Evolutionary conservation across 2,329 filamentous ascomycete species (phyloP), one percentile per base, ranked within the genome.

Genomic region (Aspergillus fumigatiaffinis): DNA sequence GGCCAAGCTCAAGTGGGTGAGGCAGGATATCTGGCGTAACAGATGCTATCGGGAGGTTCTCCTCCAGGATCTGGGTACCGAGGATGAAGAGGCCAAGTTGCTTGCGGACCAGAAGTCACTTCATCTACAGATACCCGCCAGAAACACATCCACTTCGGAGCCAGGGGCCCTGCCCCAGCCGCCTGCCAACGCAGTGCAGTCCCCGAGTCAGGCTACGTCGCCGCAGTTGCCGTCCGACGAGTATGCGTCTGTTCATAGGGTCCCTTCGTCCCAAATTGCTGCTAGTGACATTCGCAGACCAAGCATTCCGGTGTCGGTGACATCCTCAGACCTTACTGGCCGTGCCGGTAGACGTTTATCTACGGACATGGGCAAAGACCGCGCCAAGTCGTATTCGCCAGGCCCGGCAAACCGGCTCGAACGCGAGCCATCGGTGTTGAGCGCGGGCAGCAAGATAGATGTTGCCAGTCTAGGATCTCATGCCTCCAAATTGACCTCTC

Each of bases 1-100:
- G 55, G 91, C 91, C 3, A 92, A 93, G 71, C 77, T 99, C 59
- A 96, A 94, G 71, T 97, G 93, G 93, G 87, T 88, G n/a, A 84
- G 93, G 59, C 88, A 95, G 71, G 91, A 96, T 63, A 94, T 97
- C 21, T 97, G 92, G 91, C 89, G 87, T 54, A 84, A 93, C 66
- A 93, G 86, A 68, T 97, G 92, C 63, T 92, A 99, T 73, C 87
- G 88, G 46, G 93, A 97, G 66, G 92, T 97, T 59, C 78, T 99
- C 21, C 80, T 86, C 4, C 83, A 92, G 73, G 94, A 99, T 70
- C 78, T 97, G 8, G 89, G 93, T 54, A 91, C 96, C 64, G 92
- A 96, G 9, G 61, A 61, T 35, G 60, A 52, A 4, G 54, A 60
- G 57, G 61, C 57, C 20, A 63, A 56, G 68, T 56, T 72, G 68